Base-by-base conservation (phyloP, 495 filamentous ascomycete species). In the Glarea lozoyensis region DNA sequence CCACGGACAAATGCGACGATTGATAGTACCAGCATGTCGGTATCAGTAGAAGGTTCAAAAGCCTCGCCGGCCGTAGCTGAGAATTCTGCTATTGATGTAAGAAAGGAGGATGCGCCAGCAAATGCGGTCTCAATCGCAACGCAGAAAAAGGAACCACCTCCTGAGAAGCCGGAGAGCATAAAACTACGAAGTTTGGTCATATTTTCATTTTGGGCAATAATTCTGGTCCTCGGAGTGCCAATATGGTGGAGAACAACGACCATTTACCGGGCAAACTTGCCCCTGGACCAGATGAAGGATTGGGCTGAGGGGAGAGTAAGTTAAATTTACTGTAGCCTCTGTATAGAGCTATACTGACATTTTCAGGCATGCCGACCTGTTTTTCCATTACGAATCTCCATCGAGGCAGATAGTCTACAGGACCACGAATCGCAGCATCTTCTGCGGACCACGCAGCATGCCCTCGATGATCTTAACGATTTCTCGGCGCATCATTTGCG, bases 181-280 rank as follows among this genome's bases (percentile, higher is more conserved):
- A 74, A 72, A 54, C 72, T 75, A 32, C 81, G 89, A 37, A 72
- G 73, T 40, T 69, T 64, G 41, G 83, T 97, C 34, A 81, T 98
- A 52, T 61, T 84, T 38, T 88, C 92, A 4, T 97, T 97, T 55
- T 97, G 92, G 93, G 67, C 75, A 15, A 79, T 95, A 12, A 86
- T 93, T 10, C 58, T 94, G 18, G 75, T 83, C 23, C 67, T 97
- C 13, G 93, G 92, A 13, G 63, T 97, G 46, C 92, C 92, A 50
- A 81, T 94, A 79, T 98, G 92, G 92, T 87, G 86, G 79, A 79
- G 80, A 59, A 97, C 92, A n/a, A 97, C 93, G 1, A 82, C 86
- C 0, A 92, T 97, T 53, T 87, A 96, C 65, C 78, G 92, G 32
- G 88, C 92, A 2, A 72, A 78, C 27, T 65, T 98, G 52, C 92